These are phyloP conservation scores for Warburgia ugandensis DNA, from an alignment of 164 flowering plant genomes.

Conservation along the genomic window DNA sequence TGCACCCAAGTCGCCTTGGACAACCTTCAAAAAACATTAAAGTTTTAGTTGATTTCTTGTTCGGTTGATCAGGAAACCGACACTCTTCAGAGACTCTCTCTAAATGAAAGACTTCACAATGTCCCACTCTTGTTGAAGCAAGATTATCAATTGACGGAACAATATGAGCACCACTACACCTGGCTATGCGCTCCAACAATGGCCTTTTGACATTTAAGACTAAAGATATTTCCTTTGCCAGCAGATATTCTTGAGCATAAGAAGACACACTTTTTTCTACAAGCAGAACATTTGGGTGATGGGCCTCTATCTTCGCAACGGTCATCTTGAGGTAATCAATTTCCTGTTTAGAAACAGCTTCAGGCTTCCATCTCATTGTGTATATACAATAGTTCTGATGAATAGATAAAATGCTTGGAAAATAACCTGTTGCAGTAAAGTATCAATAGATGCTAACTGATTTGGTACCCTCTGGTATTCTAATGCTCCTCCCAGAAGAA, in stretches of 20 bases:
- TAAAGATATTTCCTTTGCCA: slow-evolving; percentile 86
- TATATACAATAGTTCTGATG: not conserved
- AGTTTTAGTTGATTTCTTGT: slow-evolving; percentile 66
- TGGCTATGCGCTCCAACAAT: slow-evolving; percentile 78
- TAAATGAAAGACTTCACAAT: slow-evolving; percentile 76
- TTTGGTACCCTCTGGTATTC: slow-evolving; percentile 79
- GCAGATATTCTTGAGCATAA: slow-evolving; percentile 81
- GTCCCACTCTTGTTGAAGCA: slow-evolving; percentile 61
- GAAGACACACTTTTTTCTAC: slow-evolving; percentile 97
- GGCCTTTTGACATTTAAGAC: slow-evolving; percentile 87
- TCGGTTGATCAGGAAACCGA: slow-evolving; percentile 36
- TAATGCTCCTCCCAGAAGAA: slow-evolving; percentile 88
- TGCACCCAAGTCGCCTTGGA: slow-evolving; percentile 94
- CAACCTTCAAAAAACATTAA: slow-evolving; percentile 97
- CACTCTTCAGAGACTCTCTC: slow-evolving; percentile 69
- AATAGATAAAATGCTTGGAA: not conserved
- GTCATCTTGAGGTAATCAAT: slow-evolving; percentile 81
- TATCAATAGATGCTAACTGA: slow-evolving; percentile 78
- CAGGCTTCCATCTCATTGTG: slow-evolving; percentile 2
- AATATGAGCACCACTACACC: slow-evolving; percentile 82
- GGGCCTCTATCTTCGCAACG: slow-evolving; percentile 84
- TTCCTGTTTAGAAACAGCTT: slow-evolving; percentile 47
- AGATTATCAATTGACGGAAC: slow-evolving; percentile 68
- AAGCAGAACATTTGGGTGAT: slow-evolving; percentile 82
- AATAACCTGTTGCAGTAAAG: slow-evolving; percentile 81